These are phyloP conservation scores for Ochromonas danica DNA, from an alignment of 108 stramenopile genomes.

Conservation along the genomic window DNA sequence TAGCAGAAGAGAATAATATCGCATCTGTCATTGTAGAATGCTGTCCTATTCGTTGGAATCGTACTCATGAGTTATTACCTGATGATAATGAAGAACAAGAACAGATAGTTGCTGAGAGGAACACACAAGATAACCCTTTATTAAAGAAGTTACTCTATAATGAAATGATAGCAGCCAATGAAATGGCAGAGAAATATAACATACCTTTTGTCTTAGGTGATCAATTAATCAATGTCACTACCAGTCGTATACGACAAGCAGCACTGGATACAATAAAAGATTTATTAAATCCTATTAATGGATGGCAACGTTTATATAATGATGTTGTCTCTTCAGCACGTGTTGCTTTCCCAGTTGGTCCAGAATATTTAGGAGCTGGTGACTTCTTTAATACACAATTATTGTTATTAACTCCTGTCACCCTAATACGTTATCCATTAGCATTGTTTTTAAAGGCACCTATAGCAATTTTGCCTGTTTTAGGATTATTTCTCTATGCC, in stretches of 20 bases:
- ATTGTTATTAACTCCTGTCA: neutral
- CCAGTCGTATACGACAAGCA: neutral
- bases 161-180: neutral
- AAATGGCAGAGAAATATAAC: neutral
- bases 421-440: neutral
- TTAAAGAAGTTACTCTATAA: neutral
- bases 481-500: neutral
- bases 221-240: neutral
- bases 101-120: too few species aligned
- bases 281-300: neutral
- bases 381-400: neutral
- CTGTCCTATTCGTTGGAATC: neutral
- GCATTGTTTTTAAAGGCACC: neutral
- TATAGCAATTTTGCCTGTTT: neutral
- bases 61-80: neutral
- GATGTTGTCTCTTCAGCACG: neutral
- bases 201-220: neutral
- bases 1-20: neutral
- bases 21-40: neutral
- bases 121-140: neutral
- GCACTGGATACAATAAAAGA: neutral
- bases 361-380: neutral
- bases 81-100: too few species aligned
- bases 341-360: neutral
- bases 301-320: neutral